A percentile compares a stretch with the other conserved stretches of the same genome.
Conservation (phyloP, 176 grass and related monocot genomes). For the Cenchrus fungigraminus region DNA sequence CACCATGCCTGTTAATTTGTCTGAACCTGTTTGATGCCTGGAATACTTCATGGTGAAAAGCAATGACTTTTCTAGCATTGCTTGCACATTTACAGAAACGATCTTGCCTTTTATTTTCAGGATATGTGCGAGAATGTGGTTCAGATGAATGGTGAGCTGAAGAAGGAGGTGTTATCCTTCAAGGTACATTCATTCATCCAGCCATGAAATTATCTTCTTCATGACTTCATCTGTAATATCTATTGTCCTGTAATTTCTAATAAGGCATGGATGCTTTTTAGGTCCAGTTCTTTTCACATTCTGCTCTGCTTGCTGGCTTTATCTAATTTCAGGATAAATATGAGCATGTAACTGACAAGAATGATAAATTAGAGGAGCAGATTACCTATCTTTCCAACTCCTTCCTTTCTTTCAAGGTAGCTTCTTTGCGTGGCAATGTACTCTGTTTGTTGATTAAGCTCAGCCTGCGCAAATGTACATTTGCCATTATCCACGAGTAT, state of each 20-base stretch:
- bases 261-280: neutral
- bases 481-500: neutral
- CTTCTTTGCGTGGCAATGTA: conserved; percentile 24
- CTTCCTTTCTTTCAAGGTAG: conserved; percentile 67
- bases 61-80: neutral
- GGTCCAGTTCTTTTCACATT: conserved; percentile 1
- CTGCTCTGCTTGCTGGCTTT: neutral
- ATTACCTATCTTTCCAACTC: conserved; percentile 51
- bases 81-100: conserved; percentile 6
- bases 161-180: conserved; percentile 51
- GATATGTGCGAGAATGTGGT: conserved; percentile 53
- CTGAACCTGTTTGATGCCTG: neutral
- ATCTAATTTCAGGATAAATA: conserved; percentile 59
- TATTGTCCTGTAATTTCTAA: neutral
- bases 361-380: conserved; percentile 62
- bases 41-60: neutral
- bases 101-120: conserved; percentile 36
- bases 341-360: conserved; percentile 46
- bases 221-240: neutral
- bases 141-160: conserved; percentile 44
- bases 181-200: conserved; percentile 45
- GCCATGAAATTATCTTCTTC: neutral
- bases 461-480: neutral
- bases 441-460: conserved; percentile 1
- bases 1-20: neutral